Percentiles rank a stretch among this genome's conserved stretches.
Evolutionary conservation across 495 filamentous ascomycete genomes (phyloP).

Genomic region (Aspergillus nanangensis): DNA sequence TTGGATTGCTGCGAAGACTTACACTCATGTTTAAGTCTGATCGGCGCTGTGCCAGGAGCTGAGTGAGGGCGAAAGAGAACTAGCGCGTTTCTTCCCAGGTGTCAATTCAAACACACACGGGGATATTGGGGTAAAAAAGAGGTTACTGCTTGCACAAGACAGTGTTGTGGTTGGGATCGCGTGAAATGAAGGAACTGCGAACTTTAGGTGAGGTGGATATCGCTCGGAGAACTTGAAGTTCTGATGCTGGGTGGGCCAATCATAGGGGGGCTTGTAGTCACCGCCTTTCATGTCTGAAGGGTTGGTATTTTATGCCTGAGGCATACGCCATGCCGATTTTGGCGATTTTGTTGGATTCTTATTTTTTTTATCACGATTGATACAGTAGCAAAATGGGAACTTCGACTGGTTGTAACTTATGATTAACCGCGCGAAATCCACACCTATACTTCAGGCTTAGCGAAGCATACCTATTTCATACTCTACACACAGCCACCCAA

Average conservation of each 20-base stretch:
- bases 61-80: conserved; percentile 33
- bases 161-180: background rate
- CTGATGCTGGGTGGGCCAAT: background rate
- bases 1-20: conserved; percentile 11
- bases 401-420: too few relatives aligned
- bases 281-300: conserved; percentile 15
- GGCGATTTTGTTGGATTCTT: too few relatives aligned
- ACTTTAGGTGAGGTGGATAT: too few relatives aligned
- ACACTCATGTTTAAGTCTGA: conserved; percentile 37
- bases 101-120: conserved; percentile 19
- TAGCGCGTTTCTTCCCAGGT: conserved; percentile 11
- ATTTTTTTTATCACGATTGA: too few relatives aligned
- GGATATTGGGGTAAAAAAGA: background rate
- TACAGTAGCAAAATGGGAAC: too few relatives aligned
- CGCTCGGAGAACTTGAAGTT: background rate
- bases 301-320: background rate
- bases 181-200: background rate
- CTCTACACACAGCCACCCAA: background rate
- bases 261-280: conserved; percentile 6
- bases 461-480: too few relatives aligned
- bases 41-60: background rate
- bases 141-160: background rate
- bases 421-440: too few relatives aligned
- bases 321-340: too few relatives aligned
- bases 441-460: too few relatives aligned